Base-by-base conservation (phyloP, 805 yeast species). In the Metschnikowia borealis region DNA sequence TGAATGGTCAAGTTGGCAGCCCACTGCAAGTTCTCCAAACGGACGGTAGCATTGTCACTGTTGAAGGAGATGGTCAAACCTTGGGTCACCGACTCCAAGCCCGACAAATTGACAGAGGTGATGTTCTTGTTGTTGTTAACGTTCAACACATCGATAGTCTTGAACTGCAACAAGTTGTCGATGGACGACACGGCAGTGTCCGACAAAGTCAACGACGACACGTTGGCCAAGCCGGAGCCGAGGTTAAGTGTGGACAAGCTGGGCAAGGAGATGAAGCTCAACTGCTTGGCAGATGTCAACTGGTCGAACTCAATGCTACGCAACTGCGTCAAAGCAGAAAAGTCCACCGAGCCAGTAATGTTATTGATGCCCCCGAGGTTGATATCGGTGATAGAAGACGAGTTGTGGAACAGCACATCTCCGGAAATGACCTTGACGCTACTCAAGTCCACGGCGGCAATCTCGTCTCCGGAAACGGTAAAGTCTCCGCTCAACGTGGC, bases 51-150 rank as follows among this genome's bases (percentile, higher is more conserved):
- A 7, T 54, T 50, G 51, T 54, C 77, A 55, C 65, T 62, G 66
- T 73, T 73, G 69, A 73, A 73, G 51, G 71, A 62, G 51, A 73
- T 63, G 45, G 69, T 66, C 57, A 73, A 66, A 47, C 63, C 64
- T 47, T 67, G 69, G 38, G 65, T 53, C 43, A 70, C 76, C 17
- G 65, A 47, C 58, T 65, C 50, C 55, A 73, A 66, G 46, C 58
- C 58, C 8, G 63, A 50, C 54, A 57, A 68, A 52, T 70, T 71
- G 45, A 73, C 63, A 34, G 52, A 36, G 20, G 75, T 55, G 57
- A 73, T 64, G 61, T 73, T 73, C 56, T 73, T 73, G 68, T 73
- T 73, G 60, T 73, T 73, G 65, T 73, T 70, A 52, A 73, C 61
- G 59, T 72, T 61, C 62, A 73, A 66, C 41, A 62, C 57, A 39